Percentiles rank a stretch among this genome's conserved stretches.
These are phyloP conservation scores for Speleostelium caveatum DNA, from an alignment of 78 protist genomes.

Conservation along the genomic window DNA sequence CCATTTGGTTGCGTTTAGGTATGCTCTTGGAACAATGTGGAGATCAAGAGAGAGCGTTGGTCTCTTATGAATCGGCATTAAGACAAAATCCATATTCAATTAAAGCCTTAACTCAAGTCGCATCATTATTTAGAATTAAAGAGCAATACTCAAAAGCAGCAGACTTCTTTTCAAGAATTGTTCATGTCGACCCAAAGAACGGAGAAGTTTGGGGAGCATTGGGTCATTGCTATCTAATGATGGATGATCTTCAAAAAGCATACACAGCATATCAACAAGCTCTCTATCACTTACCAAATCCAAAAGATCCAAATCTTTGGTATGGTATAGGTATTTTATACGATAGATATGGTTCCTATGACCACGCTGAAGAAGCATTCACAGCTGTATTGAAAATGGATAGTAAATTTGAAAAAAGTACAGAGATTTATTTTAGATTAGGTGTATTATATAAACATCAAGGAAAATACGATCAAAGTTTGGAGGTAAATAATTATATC, in stretches of 20 bases:
- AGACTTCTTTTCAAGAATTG: conserved; percentile 73
- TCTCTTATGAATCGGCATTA: conserved; percentile 79
- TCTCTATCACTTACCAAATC: conserved; percentile 86
- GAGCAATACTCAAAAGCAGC: conserved; percentile 85
- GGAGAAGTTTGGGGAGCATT: conserved; percentile 91
- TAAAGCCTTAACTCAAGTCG: conserved; percentile 87
- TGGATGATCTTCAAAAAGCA: conserved; percentile 91
- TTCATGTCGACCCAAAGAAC: conserved; percentile 64
- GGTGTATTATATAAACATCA: conserved; percentile 92
- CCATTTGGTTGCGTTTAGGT: conserved; percentile 51
- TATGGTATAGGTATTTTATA: conserved; percentile 93
- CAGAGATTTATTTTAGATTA: conserved; percentile 89
- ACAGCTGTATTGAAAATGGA: conserved; percentile 91
- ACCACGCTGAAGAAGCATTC: conserved; percentile 94
- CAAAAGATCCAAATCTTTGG: conserved; percentile 92
- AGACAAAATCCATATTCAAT: conserved; percentile 86
- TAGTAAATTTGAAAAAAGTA: conserved; percentile 84
- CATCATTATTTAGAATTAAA: conserved; percentile 61
- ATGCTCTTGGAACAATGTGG: conserved; percentile 71
- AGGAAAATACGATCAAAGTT: conserved; percentile 73
- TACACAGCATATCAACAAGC: conserved; percentile 93
- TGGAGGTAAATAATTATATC: conserved; percentile 54
- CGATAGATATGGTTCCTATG: conserved; percentile 91
- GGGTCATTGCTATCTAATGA: conserved; percentile 89
- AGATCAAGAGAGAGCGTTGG: conserved; percentile 84